Evolutionary conservation across 257 asterid species (phyloP), one percentile per base, ranked within the genome.

Genomic region (Gentiana dahurica): DNA sequence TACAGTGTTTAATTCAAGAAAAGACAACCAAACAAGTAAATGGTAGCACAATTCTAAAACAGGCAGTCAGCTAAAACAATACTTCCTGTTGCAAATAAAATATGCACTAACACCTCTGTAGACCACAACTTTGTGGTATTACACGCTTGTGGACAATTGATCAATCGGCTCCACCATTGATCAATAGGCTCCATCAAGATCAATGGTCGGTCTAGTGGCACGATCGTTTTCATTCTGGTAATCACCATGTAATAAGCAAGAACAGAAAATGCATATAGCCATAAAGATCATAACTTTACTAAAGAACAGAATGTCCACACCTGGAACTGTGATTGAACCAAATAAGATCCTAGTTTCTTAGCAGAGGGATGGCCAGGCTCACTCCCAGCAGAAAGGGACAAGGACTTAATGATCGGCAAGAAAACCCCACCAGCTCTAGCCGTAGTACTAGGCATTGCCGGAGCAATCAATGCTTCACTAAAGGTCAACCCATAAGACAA

Each of bases 341-440:
- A 71, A 74, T 82, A 91, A 53, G 98, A 73, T 1, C 98, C 96
- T 1, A 91, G 77, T 79, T 85, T 91, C 77, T 63, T 87, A 58
- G 80, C 71, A 24, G 98, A 91, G 15, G 96, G 78, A 8, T 82
- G 86, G 2, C 76, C 77, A 0, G 98, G 96, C 44, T 72, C 74
- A 65, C 98, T 91, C 78, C 96, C 96, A 0, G 94, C 87, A 0
- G 95, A 81, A 68, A 82, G 72, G 3, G 96, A 80, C 66, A 91
- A 72, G 0, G 98, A 87, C 75, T 87, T 84, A 49, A 90, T 87
- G 62, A 91, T 82, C 1, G 98, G 98, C 81, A 85, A 68, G 68
- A 91, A 91, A 12, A 91, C 94, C 0, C 98, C 96, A 4, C 98
- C 98, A 4, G 96, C 98, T 70, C 98, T 84, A 2, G 98, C 98